These are phyloP conservation scores for Pseudogymnoascus sp. DNA, from an alignment of 2,329 filamentous ascomycete species.

Conservation along the genomic window DNA sequence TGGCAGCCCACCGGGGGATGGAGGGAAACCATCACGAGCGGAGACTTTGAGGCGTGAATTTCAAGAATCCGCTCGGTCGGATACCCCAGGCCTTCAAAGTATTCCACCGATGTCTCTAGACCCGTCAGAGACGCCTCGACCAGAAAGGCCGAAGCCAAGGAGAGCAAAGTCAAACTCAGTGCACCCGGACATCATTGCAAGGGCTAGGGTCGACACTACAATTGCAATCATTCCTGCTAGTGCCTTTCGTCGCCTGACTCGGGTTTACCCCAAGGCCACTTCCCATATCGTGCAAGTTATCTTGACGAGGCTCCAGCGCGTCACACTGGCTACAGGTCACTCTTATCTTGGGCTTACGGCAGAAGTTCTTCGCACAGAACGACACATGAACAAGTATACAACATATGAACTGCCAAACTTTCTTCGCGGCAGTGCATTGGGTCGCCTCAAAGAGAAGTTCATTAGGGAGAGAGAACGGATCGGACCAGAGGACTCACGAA, in stretches of 20 bases:
- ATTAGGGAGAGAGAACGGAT: conserved; percentile 73
- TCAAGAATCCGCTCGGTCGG: background rate
- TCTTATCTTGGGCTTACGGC: conserved; percentile 86
- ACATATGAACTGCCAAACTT: conserved; percentile 87
- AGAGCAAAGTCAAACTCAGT: conserved; percentile 60
- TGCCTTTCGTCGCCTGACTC: conserved; percentile 84
- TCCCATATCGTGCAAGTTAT: conserved; percentile 98
- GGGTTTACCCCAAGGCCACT: conserved; percentile 91
- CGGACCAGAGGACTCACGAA: conserved; percentile 71
- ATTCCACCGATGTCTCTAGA: conserved; percentile 74
- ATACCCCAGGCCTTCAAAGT: conserved; percentile 37
- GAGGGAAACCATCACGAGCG: background rate
- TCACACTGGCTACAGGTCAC: conserved; percentile 90
- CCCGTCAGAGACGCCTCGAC: conserved; percentile 18
- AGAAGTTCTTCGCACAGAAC: conserved; percentile 87
- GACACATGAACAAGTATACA: conserved; percentile 88
- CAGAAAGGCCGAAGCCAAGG: conserved; percentile 31
- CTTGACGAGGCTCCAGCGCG: conserved; percentile 83
- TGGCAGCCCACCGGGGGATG: conserved; percentile 16
- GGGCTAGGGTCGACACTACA: conserved; percentile 91
- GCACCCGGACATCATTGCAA: conserved; percentile 94
- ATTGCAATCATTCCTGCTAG: conserved; percentile 97
- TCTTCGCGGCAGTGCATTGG: conserved; percentile 72
- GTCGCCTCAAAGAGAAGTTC: conserved; percentile 89
- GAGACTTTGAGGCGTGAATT: background rate